A percentile compares a stretch with the other conserved stretches of the same genome.
phyloP scores from a whole-genome alignment of 164 flowering plant species.

The Houttuynia cordata region DNA sequence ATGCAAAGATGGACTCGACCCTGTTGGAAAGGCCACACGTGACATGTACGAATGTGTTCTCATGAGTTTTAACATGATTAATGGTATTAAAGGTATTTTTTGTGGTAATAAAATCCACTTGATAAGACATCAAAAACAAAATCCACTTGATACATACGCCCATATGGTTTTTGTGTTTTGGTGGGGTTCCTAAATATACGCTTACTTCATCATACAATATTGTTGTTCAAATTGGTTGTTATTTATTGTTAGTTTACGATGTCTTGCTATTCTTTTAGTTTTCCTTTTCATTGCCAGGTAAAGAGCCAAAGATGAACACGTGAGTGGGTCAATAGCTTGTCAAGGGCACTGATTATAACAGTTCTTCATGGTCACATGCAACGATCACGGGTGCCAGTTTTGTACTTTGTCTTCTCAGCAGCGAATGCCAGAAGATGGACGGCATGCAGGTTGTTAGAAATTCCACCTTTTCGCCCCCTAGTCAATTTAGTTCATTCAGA shows the following conservation, averaged over 20 bases:
- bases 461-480: background rate
- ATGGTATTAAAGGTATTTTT: no score
- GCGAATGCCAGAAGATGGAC: constrained; percentile 5
- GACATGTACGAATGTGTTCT: background rate
- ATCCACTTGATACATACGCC: background rate
- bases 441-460: constrained; percentile 3
- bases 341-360: constrained; percentile 63
- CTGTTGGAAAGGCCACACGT: background rate
- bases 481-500: no score
- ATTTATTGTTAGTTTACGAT: no score
- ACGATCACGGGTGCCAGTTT: constrained; percentile 56
- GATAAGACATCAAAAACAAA: background rate
- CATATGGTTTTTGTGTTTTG: background rate
- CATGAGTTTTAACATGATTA: background rate
- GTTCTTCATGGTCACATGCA: constrained; percentile 75
- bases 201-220: no score
- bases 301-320: constrained; percentile 35
- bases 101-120: no score
- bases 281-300: background rate
- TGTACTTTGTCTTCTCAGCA: constrained; percentile 24
- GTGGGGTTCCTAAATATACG: background rate
- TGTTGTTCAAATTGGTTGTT: no score
- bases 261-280: background rate
- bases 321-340: constrained; percentile 37
- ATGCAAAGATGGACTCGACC: background rate